Evolutionary conservation across 2,329 filamentous ascomycete genomes (phyloP).

Genomic region (Sphaerostilbella broomeana): DNA sequence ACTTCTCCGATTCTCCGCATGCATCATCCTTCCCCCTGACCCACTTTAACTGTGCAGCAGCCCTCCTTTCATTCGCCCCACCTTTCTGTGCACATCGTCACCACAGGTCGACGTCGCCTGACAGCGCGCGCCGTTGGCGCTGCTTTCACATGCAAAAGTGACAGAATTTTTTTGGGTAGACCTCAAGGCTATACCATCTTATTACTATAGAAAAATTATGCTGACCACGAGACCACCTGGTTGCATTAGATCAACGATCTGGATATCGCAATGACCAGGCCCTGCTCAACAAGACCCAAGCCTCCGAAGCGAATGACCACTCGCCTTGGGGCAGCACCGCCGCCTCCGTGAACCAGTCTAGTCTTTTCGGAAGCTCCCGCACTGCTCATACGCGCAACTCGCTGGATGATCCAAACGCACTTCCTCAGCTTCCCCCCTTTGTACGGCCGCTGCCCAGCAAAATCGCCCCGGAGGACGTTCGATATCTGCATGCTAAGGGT

Average conservation of each 20-base stretch:
- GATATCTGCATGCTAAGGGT: constrained; percentile 77
- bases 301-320: constrained; percentile 17
- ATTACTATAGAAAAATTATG: no score
- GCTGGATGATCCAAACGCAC: constrained; percentile 41
- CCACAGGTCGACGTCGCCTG: constrained; percentile 2
- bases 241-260: constrained; percentile 30
- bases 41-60: constrained; percentile 1
- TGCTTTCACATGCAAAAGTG: constrained; percentile 15
- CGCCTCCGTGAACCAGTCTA: constrained; percentile 19
- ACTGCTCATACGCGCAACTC: constrained; percentile 39
- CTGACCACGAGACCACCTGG: constrained; percentile 28
- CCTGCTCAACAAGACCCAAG: constrained; percentile 19
- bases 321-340: constrained; percentile 16
- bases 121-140: background rate
- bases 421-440: constrained; percentile 54
- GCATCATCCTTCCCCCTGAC: constrained; percentile 10
- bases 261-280: constrained; percentile 28
- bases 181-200: no score
- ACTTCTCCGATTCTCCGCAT: constrained; percentile 23
- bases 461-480: constrained; percentile 73
- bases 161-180: no score
- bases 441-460: constrained; percentile 72
- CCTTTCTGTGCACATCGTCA: constrained; percentile 1
- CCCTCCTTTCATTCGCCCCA: constrained; percentile 6
- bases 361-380: constrained; percentile 33